A percentile compares a stretch with the other conserved stretches of the same genome.
Evolutionary conservation across 148 eudicot species (phyloP).

Genomic region (Camellia sinensis): DNA sequence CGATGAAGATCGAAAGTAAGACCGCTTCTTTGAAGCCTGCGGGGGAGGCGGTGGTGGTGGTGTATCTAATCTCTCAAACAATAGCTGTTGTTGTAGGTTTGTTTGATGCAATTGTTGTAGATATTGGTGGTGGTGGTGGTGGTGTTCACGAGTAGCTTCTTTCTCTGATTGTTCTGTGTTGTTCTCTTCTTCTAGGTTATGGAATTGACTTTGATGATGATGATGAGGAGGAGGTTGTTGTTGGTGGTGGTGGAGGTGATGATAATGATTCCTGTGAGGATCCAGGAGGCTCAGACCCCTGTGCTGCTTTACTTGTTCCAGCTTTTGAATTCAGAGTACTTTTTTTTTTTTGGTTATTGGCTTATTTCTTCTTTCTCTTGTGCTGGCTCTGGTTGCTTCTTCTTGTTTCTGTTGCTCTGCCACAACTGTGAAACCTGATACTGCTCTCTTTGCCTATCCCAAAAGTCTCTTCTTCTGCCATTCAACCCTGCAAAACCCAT

Average conservation of each 20-base stretch:
- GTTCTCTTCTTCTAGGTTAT: constrained; percentile 3
- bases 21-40: constrained; percentile 34
- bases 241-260: constrained; percentile 20
- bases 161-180: constrained; percentile 3
- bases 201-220: constrained; percentile 6
- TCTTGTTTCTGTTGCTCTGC: constrained; percentile 17
- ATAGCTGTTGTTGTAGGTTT: background rate
- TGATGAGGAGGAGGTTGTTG: background rate
- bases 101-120: constrained; percentile 14
- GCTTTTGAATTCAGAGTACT: constrained; percentile 31
- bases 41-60: constrained; percentile 16
- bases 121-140: background rate
- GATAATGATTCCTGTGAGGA: constrained; percentile 45
- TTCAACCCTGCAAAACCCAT: constrained; percentile 46
- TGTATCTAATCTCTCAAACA: constrained; percentile 19
- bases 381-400: background rate
- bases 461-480: constrained; percentile 29
- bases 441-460: constrained; percentile 23
- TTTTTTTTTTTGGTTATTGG: constrained; percentile 1
- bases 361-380: constrained; percentile 10
- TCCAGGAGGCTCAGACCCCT: constrained; percentile 68
- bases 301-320: constrained; percentile 53
- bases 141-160: background rate
- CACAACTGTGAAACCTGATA: constrained; percentile 23
- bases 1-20: constrained; percentile 28